Conservation (phyloP, 306 rosid species). For the Prosopis cineraria region DNA sequence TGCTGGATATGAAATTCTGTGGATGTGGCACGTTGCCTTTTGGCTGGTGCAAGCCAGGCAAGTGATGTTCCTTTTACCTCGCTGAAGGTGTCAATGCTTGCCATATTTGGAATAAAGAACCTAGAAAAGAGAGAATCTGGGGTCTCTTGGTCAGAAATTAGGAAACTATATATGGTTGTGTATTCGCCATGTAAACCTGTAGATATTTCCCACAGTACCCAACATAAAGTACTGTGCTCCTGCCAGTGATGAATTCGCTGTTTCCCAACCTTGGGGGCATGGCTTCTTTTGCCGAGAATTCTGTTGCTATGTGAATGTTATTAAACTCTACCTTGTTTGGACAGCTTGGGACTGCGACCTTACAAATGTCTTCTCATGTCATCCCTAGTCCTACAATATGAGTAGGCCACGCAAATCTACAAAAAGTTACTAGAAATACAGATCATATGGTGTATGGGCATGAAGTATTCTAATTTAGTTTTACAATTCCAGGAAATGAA, state of each 20-base stretch:
- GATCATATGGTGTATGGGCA: background rate
- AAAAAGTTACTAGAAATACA: background rate
- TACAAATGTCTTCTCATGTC: background rate
- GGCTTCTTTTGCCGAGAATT: background rate
- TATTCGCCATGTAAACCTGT: slow-evolving; percentile 46
- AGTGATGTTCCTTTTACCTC: slow-evolving; percentile 42
- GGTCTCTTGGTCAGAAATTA: slow-evolving; percentile 36
- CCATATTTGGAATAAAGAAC: slow-evolving; percentile 51
- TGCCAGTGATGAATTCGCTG: slow-evolving; percentile 2
- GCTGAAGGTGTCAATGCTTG: slow-evolving; percentile 40
- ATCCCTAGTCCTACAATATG: background rate
- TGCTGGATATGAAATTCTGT: slow-evolving; percentile 37
- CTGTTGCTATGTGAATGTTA: slow-evolving; percentile 15
- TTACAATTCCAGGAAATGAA: background rate
- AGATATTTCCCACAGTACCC: slow-evolving; percentile 33
- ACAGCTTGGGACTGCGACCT: background rate
- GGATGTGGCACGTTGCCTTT: slow-evolving; percentile 42
- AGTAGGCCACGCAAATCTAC: background rate
- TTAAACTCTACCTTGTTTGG: background rate
- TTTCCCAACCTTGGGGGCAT: slow-evolving; percentile 13
- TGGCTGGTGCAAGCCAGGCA: slow-evolving; percentile 38
- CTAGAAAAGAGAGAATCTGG: slow-evolving; percentile 27
- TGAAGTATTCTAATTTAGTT: background rate
- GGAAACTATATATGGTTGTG: slow-evolving; percentile 46
- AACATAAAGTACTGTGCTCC: slow-evolving; percentile 25